Base-by-base conservation (phyloP, 768 basidiomycete species). In the Chalciporus piperatus region DNA sequence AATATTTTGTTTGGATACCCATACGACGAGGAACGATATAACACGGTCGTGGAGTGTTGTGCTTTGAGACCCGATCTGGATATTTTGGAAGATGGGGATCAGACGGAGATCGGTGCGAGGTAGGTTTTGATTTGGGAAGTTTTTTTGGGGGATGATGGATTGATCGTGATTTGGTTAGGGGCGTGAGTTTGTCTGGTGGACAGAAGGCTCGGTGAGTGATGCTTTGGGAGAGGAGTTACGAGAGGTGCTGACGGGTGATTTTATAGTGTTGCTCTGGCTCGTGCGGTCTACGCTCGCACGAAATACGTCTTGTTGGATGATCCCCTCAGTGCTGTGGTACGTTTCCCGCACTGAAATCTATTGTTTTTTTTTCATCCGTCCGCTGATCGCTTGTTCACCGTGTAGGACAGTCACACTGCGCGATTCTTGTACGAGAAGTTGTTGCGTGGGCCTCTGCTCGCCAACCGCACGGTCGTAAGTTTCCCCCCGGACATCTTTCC, bases 71-170 rank as follows among this genome's bases (percentile, higher is more conserved):
- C 87, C 0, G 96, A 98, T 72, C 68, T 98, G 50, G 81, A 87
- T 6, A 79, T 93, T 11, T 68, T 98, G 2, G 90, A 95, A 50
- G 85, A 94, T 60, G 96, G 96, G 0, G 93, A 92, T 62, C 72
- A 70, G 48, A 93, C 91, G 2, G 87, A 92, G 69, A 89, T 95
- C 57, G 92, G 92, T 13, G 84, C 83, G 13, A 74, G 83, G 76
- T 80, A 28, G 16, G 62, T 23, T 40, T 45, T 28, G 20, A 50
- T 6, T 12, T 45, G 14, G 43, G 41, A 8, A 32, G 25, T 41
- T 8, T 20, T n/a, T n/a, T n/a, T n/a, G n/a, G 3, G 41, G 13
- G 25, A 12, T 47, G 14, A 41, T 27, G 4, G 38, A 14, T 19
- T 62, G 30, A 25, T n/a, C 6, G 9, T 9, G 3, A 45, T 30